A percentile compares a stretch with the other conserved stretches of the same genome.
These are phyloP conservation scores for Fusarium coffeatum DNA, from an alignment of 2,329 filamentous ascomycete genomes.

Conservation along the genomic window DNA sequence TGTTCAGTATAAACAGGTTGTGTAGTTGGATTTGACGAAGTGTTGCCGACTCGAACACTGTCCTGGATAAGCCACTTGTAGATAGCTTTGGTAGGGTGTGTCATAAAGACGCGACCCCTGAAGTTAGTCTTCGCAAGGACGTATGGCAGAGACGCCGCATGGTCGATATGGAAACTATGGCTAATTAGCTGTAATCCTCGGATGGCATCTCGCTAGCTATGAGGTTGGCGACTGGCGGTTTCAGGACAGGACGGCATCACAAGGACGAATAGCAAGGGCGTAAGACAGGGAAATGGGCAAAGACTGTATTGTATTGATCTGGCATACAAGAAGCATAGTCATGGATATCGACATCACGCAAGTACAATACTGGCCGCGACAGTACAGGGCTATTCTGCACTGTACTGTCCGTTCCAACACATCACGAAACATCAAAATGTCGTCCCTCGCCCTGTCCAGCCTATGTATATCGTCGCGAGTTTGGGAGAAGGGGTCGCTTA, in stretches of 20 bases:
- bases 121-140: constrained; percentile 99
- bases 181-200: constrained; percentile 43
- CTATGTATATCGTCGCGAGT: constrained; percentile 41
- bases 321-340: constrained; percentile 47
- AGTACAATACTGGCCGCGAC: constrained; percentile 32
- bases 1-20: constrained; percentile 93
- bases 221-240: constrained; percentile 26
- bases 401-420: constrained; percentile 41
- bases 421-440: constrained; percentile 41
- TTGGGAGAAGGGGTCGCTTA: constrained; percentile 67
- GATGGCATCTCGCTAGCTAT: constrained; percentile 19
- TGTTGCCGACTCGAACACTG: constrained; percentile 88
- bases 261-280: constrained; percentile 42
- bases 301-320: constrained; percentile 56
- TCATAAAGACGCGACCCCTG: constrained; percentile 97
- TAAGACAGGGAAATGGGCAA: constrained; percentile 40
- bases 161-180: constrained; percentile 93
- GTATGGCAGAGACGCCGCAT: constrained; percentile 98
- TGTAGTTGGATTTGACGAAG: constrained; percentile 70
- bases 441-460: constrained; percentile 48
- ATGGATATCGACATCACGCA: constrained; percentile 46
- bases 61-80: constrained; percentile 99
- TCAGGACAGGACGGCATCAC: constrained; percentile 47
- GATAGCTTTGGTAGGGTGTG: constrained; percentile 97
- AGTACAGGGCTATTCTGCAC: not conserved